These are phyloP conservation scores for Trypethelium eluteriae DNA, from an alignment of 495 filamentous ascomycete genomes.

Conservation along the genomic window DNA sequence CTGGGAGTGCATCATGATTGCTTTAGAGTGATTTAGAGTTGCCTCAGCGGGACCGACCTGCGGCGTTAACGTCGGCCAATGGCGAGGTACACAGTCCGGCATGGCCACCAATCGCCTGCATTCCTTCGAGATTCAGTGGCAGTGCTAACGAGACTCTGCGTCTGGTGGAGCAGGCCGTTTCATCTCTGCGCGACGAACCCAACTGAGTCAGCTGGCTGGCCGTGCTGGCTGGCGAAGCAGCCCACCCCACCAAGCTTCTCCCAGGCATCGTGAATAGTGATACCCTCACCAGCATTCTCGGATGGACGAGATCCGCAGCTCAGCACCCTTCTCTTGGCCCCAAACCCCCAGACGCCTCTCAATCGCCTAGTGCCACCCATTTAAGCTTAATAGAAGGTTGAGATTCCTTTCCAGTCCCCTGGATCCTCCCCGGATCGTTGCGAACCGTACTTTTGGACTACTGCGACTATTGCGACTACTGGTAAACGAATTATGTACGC, in stretches of 20 bases:
- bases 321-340: constrained; percentile 3
- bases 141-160: not conserved
- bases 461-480: no score
- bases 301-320: not conserved
- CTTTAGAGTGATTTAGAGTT: constrained; percentile 5
- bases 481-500: not conserved
- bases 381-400: constrained; percentile 6
- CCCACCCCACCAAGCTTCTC: not conserved
- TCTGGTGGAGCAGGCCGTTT: not conserved
- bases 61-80: constrained; percentile 4
- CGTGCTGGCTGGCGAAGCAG: not conserved
- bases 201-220: not conserved
- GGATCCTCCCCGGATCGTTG: not conserved
- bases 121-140: not conserved
- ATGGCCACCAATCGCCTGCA: no score
- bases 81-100: not conserved
- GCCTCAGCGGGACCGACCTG: not conserved
- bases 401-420: not conserved
- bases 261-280: not conserved
- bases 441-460: not conserved
- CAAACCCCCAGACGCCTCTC: not conserved
- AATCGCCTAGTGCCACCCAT: not conserved
- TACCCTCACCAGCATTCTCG: not conserved
- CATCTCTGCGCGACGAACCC: not conserved
- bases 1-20: constrained; percentile 1